Percentiles rank a stretch among this genome's conserved stretches.
Evolutionary conservation across 1,284 basidiomycete genomes (phyloP).

Genomic region (Rhodotorula sp.): DNA sequence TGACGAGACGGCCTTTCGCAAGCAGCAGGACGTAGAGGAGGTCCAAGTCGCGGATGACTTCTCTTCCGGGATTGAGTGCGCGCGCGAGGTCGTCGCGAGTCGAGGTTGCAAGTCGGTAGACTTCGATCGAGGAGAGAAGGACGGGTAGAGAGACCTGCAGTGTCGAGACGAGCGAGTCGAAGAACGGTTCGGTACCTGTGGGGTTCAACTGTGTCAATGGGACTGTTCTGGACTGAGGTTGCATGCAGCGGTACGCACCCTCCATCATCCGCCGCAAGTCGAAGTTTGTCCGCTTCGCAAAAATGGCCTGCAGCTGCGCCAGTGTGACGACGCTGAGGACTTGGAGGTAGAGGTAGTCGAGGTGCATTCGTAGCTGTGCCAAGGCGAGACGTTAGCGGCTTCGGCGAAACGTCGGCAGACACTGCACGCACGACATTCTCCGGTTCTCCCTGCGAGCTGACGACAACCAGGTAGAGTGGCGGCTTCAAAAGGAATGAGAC

Average conservation of each 20-base stretch:
- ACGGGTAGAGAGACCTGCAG: constrained; percentile 61
- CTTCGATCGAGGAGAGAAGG: constrained; percentile 37
- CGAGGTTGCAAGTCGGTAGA: constrained; percentile 31
- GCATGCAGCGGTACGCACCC: constrained; percentile 55
- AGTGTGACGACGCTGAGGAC: constrained; percentile 85
- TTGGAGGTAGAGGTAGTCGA: constrained; percentile 91
- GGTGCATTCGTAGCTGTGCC: constrained; percentile 77
- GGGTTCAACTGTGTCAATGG: not conserved
- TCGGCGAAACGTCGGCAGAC: too few relatives aligned
- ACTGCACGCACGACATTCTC: constrained; percentile 75
- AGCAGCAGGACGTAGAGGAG: constrained; percentile 86
- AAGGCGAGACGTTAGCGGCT: not conserved
- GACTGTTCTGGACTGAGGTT: not conserved
- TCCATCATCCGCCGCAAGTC: constrained; percentile 80
- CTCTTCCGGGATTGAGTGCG: constrained; percentile 70
- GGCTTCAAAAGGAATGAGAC: constrained; percentile 82
- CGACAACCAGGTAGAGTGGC: constrained; percentile 87
- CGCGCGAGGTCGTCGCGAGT: constrained; percentile 65
- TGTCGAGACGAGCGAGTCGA: constrained; percentile 66
- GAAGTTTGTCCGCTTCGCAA: constrained; percentile 84
- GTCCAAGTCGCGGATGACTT: constrained; percentile 62
- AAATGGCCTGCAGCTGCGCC: constrained; percentile 77
- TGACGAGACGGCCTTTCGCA: constrained; percentile 74
- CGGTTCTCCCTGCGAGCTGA: constrained; percentile 83
- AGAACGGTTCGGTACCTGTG: constrained; percentile 75